Base-by-base conservation (phyloP, 208 protist genomes). In the Tritrichomonas foetus region DNA sequence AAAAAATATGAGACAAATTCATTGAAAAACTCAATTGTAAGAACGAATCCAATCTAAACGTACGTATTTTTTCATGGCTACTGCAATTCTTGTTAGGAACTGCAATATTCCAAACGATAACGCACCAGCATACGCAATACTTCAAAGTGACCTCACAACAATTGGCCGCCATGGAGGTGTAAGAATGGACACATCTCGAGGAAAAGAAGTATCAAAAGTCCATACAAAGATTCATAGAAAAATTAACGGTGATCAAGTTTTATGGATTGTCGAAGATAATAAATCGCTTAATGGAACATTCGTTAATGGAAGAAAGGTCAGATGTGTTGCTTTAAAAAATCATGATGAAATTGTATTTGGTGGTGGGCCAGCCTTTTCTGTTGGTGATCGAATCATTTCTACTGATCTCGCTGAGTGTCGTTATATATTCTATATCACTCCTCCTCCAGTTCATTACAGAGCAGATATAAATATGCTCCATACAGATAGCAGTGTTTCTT, bases 271-370 rank as follows among this genome's bases (percentile, higher is more conserved):
- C 9, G 78, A 89, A 39, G 78, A 89, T 57, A 89, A 89, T 39
- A 47, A 89, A 13, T 55, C 41, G 1, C 39, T 89, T 41, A 89
- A 89, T 57, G 78, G 78, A 53, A 89, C 78, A 39, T 89, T 89
- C 30, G 47, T 89, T 39, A 89, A 89, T 39, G 47, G 47, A 39
- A 53, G 78, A 39, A 89, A 89, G 39, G 57, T 89, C 30, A 25
- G 41, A 27, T 22, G 78, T 39, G 47, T 89, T 57, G 20, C 53
- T 14, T 9, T 89, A 61, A 39, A 20, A 9, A 25, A 53, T 57
- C 16, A 30, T 22, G 78, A 89, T 57, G 78, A 89, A 89, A 39
- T 89, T 39, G 78, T 89, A 1, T 89, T 89, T 89, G 78, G 78
- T 5, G 78, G 78, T 30, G 78, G 78, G 0, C 30, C 39, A n/a